phyloP scores from a whole-genome alignment of 2,329 filamentous ascomycete species.

The Penicillium sclerotiorum region DNA sequence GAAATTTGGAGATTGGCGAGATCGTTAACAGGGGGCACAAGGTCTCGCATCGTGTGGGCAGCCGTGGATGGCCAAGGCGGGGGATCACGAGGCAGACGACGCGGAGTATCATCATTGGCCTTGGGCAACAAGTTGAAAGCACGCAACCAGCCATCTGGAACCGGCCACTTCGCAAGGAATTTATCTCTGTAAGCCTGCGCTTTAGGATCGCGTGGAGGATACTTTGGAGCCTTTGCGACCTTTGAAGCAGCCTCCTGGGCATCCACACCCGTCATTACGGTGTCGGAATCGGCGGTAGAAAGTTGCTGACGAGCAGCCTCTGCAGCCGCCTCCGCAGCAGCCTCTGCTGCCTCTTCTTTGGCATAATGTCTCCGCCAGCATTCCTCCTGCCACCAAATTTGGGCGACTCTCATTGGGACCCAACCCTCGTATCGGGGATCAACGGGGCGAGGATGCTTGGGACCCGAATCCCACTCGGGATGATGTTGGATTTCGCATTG shows the following conservation, averaged over 20 bases:
- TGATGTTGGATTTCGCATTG: slow-evolving; percentile 50
- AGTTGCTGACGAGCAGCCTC: slow-evolving; percentile 28
- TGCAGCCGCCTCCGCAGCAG: slow-evolving; percentile 32
- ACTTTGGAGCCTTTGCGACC: slow-evolving; percentile 9
- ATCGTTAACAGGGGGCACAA: slow-evolving; percentile 17
- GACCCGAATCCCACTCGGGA: no score
- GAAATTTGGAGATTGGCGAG: slow-evolving; percentile 32
- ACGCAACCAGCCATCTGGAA: no score
- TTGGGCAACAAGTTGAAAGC: no score
- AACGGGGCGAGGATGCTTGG: no score
- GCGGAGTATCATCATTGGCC: no score
- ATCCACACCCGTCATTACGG: slow-evolving; percentile 8
- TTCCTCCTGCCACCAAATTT: no score
- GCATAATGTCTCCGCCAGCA: no score
- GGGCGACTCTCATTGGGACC: no score
- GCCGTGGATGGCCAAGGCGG: slow-evolving; percentile 42
- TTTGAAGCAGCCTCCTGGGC: neutral
- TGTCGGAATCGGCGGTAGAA: slow-evolving; percentile 19
- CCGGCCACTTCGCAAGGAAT: no score
- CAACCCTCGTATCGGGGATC: no score
- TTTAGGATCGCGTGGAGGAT: no score
- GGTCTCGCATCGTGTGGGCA: slow-evolving; percentile 40
- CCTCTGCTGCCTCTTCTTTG: slow-evolving; percentile 27
- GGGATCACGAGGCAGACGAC: slow-evolving; percentile 25
- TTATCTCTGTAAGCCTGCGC: no score